Evolutionary conservation across 306 rosid genomes (phyloP).

Genomic region (Alnus rubra): DNA sequence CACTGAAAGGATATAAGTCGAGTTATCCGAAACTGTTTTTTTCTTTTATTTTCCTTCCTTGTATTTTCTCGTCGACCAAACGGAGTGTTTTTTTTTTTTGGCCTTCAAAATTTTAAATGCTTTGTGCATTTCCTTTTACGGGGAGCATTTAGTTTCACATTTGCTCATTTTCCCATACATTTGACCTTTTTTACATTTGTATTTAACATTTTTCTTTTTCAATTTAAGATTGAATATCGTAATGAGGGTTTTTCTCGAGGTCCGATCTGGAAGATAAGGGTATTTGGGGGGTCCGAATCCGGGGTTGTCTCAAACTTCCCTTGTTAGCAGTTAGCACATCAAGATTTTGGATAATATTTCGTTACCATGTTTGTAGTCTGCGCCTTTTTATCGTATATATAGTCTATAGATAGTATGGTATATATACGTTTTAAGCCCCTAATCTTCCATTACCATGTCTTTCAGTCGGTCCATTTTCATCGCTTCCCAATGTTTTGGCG

Average conservation of each 20-base stretch:
- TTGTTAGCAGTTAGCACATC: background rate
- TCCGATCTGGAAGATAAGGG: conserved; percentile 6
- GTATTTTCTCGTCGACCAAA: background rate
- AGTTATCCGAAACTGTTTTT: background rate
- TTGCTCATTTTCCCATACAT: background rate
- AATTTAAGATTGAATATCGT: background rate
- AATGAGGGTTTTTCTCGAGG: conserved; percentile 5
- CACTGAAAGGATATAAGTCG: background rate
- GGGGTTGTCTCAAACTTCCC: conserved; percentile 9
- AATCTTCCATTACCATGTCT: background rate
- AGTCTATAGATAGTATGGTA: background rate
- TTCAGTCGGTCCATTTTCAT: background rate
- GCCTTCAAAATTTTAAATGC: background rate
- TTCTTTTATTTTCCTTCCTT: background rate
- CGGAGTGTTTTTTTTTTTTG: background rate
- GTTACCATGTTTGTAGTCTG: background rate
- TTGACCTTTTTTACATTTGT: background rate
- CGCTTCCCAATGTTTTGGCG: background rate
- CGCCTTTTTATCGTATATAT: background rate
- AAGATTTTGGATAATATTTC: background rate
- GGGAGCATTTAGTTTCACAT: background rate
- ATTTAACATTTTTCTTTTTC: background rate
- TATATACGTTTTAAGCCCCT: background rate
- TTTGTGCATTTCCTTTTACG: background rate
- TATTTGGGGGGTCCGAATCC: background rate